phyloP scores from a whole-genome alignment of 306 rosid species.

The Quercus gilva region DNA sequence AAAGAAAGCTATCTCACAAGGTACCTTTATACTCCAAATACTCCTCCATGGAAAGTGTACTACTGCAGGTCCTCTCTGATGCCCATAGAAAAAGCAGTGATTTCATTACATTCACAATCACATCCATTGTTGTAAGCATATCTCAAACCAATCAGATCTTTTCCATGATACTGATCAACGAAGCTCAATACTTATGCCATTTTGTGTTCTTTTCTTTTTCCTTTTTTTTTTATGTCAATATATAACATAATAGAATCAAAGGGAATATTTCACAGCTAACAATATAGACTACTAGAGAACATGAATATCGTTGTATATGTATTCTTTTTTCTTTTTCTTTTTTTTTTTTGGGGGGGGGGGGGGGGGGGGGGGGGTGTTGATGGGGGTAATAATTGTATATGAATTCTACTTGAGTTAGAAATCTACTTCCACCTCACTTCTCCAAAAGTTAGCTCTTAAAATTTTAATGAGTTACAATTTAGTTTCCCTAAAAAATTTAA shows the following conservation, averaged over 20 bases:
- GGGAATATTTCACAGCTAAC: not conserved
- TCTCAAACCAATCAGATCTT: not conserved
- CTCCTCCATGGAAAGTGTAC: no score
- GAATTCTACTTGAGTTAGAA: not conserved
- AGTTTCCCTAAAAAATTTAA: no score
- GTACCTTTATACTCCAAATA: no score
- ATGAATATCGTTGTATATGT: no score
- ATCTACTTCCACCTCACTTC: not conserved
- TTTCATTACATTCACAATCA: not conserved
- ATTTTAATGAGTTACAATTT: no score
- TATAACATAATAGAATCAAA: not conserved
- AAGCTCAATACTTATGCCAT: not conserved
- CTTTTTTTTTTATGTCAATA: not conserved
- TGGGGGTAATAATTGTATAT: not conserved
- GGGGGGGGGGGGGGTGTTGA: no score
- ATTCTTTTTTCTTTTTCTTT: no score
- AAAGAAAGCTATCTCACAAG: no score
- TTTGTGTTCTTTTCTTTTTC: not conserved
- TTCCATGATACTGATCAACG: not conserved
- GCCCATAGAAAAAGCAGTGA: not conserved
- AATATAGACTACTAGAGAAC: no score
- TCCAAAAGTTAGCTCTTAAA: not conserved
- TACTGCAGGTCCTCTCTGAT: no score
- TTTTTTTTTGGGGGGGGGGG: no score
- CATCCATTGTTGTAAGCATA: not conserved